These are phyloP conservation scores for Hyphopichia homilentoma DNA, from an alignment of 805 yeast species.

Conservation along the genomic window DNA sequence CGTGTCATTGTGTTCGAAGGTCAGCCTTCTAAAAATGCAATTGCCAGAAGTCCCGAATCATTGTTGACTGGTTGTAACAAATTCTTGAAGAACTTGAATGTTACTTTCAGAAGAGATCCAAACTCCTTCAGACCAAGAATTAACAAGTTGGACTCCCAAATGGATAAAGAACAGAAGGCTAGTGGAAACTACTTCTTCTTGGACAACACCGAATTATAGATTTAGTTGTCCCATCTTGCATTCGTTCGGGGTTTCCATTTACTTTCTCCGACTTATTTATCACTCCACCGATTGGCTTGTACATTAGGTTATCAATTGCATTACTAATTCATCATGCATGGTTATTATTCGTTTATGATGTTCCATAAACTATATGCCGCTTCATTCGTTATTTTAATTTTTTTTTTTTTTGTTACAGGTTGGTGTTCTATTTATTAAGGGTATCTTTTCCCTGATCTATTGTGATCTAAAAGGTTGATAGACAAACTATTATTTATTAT, in stretches of 20 bases:
- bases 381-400: neutral
- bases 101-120: constrained; percentile 99
- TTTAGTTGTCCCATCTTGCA: neutral
- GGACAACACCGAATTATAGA: constrained; percentile 52
- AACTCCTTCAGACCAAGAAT: constrained; percentile 98
- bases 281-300: neutral
- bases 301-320: neutral
- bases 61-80: constrained; percentile 95
- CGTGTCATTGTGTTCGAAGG: constrained; percentile 99
- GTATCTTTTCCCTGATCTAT: too few relatives aligned
- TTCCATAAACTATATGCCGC: neutral
- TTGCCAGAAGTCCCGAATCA: constrained; percentile 87
- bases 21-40: constrained; percentile 78
- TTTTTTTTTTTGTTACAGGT: too few relatives aligned
- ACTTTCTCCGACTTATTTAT: neutral
- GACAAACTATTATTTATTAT: too few relatives aligned
- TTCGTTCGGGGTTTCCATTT: neutral
- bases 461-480: too few relatives aligned
- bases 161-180: constrained; percentile 96
- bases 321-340: neutral
- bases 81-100: constrained; percentile 94
- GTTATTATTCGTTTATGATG: neutral
- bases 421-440: too few relatives aligned
- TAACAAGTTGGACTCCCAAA: constrained; percentile 94
- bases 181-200: constrained; percentile 94